Conservation (phyloP, 441 rosid genomes). For the Flueggea neowawraea region DNA sequence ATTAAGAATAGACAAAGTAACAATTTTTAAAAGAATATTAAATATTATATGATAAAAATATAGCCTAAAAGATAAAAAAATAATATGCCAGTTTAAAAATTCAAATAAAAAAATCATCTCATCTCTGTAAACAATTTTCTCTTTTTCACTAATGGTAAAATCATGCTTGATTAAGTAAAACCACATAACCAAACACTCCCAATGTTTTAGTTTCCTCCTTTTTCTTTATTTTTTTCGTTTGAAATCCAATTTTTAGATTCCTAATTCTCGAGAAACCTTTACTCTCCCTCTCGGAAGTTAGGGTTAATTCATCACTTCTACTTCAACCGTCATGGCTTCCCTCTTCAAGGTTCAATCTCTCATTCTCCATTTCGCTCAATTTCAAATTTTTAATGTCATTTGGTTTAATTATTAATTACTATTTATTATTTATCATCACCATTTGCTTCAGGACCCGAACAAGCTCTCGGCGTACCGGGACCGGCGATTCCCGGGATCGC, state of each 20-base stretch:
- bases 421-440: background rate
- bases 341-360: constrained; percentile 66
- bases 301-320: background rate
- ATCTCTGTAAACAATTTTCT: too few relatives aligned
- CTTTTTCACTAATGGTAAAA: too few relatives aligned
- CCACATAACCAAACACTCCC: background rate
- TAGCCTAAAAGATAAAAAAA: too few relatives aligned
- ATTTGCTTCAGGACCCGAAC: constrained; percentile 49
- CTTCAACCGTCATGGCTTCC: constrained; percentile 51
- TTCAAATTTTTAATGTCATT: too few relatives aligned
- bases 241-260: background rate
- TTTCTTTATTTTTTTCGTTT: too few relatives aligned
- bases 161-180: background rate
- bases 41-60: too few relatives aligned
- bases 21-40: too few relatives aligned
- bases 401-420: background rate
- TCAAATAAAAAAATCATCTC: background rate
- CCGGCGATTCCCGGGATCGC: constrained; percentile 73
- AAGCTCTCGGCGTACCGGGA: constrained; percentile 91
- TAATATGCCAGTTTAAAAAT: too few relatives aligned
- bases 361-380: background rate
- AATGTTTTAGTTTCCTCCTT: too few relatives aligned
- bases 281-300: background rate
- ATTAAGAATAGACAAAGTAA: too few relatives aligned
- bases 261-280: background rate